Evolutionary conservation across 768 basidiomycete genomes (phyloP), one percentile per base, ranked within the genome.

Genomic region (Amanita rubescens): DNA sequence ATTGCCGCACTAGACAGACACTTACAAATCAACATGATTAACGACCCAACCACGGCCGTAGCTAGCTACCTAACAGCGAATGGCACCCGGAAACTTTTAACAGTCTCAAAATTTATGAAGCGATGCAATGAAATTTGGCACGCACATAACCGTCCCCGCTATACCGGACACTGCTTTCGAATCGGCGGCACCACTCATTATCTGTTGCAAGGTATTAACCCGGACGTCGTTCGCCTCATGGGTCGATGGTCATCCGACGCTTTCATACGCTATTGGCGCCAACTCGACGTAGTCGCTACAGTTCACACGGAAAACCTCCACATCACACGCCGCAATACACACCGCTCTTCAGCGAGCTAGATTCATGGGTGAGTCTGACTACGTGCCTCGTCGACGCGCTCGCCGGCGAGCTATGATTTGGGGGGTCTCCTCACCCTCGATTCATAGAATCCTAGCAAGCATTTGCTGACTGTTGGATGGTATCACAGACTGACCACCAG

Each of bases 111-210:
- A 1, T 64, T 69, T 34, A 44, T 69, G 1, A 25, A 20, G 0
- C 50, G 63, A 0, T 67, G 66, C 57, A 70, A 69, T 39, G 19
- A 45, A 5, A 60, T 69, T 2, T 67, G 67, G 68, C n/a, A 33
- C 0, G 44, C 35, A 3, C 39, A 49, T 17, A 56, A 58, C 3
- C 60, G 51, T 9, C 60, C 61, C 0, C 25, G 14, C 11, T 55
- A 58, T 10, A 55, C 64, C 0, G 70, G 68, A 0, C 68, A 72
- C 45, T 53, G 57, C 43, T 73, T 72, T 51, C 59, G 62, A 0
- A 73, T 72, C 19, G 70, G 72, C 1, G 70, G 72, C 0, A 69
- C 71, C 3, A 69, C 66, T 0, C 60, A 66, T 17, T 50, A 69
- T 5, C 55, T 71, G 0, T 51, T 67, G 1, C 43, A 58, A 0